Evolutionary conservation across 2,329 filamentous ascomycete species (phyloP), one percentile per base, ranked within the genome.

Genomic region (Diaporthe humulicola): DNA sequence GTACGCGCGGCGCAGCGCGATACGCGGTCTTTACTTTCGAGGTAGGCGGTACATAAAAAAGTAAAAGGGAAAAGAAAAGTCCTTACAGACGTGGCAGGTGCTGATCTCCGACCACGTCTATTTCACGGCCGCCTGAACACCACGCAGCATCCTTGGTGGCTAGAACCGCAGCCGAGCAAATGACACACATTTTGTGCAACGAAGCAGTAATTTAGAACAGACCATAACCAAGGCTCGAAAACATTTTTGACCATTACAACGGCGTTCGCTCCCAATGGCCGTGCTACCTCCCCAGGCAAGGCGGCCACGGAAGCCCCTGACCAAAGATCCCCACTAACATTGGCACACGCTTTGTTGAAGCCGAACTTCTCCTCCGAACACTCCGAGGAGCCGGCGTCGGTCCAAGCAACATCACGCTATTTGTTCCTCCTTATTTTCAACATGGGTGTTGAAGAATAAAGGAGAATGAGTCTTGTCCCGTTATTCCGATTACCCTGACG

Each of bases 31-130:
- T 67, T 33, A 9, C 3, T n/a, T 50, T 25, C 3, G 19, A 3
- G 8, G n/a, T 1, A 33, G 1, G 22, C 10, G 40, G 4, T 5
- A 2, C 0, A 4, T 5, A 22, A 17, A 30, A 22, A 22, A 15
- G 19, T 22, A 15, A 15, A 25, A 15, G 40, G 4, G 5, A 12
- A 0, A 5, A 4, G 12, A 17, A 30, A 22, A 5, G 7, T n/a
- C 14, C 25, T 6, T 22, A 19, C 28, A 33, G 19, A n/a, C 10
- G 25, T 12, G 38, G n/a, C 38, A 45, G 22, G 10, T 36, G 28
- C 19, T 25, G 28, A 38, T 38, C 28, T 25, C 48, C 14, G 48
- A 25, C n/a, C 48, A 4, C n/a, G 48, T n/a, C 48, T n/a, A 10
- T 12, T 15, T n/a, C 48, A 52, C 9, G 10, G n/a, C 48, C 48